Conservation (phyloP, 768 basidiomycete genomes). For the Tricholoma terreum region DNA sequence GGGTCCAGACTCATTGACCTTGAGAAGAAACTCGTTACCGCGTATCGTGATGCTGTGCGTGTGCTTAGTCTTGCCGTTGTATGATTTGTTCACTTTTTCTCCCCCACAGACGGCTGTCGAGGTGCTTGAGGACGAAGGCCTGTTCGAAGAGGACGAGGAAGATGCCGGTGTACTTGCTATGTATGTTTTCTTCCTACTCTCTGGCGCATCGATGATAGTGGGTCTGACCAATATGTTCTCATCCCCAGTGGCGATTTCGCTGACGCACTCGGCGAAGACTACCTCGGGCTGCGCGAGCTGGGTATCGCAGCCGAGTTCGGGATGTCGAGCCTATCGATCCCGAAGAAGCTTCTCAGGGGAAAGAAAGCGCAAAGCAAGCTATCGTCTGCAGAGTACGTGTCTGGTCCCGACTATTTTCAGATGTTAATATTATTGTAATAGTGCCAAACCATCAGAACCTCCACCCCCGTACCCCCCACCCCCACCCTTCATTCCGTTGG, state of each 20-base stretch:
- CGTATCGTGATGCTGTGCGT: slow-evolving; percentile 78
- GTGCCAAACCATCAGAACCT: slow-evolving; percentile 66
- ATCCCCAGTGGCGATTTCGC: slow-evolving; percentile 75
- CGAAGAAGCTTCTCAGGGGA: slow-evolving; percentile 70
- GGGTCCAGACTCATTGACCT: slow-evolving; percentile 73
- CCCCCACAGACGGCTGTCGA: slow-evolving; percentile 41
- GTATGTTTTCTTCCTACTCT: slow-evolving; percentile 23
- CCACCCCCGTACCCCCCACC: slow-evolving; percentile 85
- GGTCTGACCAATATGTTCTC: slow-evolving; percentile 4
- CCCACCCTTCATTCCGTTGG: slow-evolving; percentile 73
- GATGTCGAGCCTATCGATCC: slow-evolving; percentile 72
- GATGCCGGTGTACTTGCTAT: slow-evolving; percentile 65
- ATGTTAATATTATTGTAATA: slow-evolving; percentile 21
- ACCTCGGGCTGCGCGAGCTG: slow-evolving; percentile 82
- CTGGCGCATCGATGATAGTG: not conserved
- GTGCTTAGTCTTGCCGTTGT: not conserved
- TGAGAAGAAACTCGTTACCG: slow-evolving; percentile 81
- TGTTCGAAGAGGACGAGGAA: slow-evolving; percentile 52
- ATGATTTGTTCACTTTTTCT: slow-evolving; percentile 3
- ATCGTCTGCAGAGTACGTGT: slow-evolving; percentile 47
- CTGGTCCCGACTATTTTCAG: not conserved
- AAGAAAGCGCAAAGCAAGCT: slow-evolving; percentile 47
- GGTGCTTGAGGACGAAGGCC: slow-evolving; percentile 57
- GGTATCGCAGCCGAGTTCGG: slow-evolving; percentile 88
- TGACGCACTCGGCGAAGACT: slow-evolving; percentile 87